phyloP scores from a whole-genome alignment of 2,329 filamentous ascomycete species.

The Dactylellina parvicollis region DNA sequence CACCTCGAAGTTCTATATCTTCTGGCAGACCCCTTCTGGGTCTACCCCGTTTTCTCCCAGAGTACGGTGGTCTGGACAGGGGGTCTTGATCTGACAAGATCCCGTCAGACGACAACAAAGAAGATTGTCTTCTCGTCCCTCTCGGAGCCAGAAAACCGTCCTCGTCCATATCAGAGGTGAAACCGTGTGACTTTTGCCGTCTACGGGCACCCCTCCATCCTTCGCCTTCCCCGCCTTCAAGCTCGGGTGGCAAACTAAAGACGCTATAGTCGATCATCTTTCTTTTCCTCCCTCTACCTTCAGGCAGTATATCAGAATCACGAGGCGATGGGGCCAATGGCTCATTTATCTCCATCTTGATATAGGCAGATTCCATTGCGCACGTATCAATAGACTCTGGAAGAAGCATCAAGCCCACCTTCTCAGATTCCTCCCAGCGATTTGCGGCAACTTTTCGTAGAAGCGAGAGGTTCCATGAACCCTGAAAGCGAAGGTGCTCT shows the following conservation, averaged over 20 bases:
- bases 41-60: constrained; percentile 40
- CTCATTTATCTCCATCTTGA: constrained; percentile 5
- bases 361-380: neutral
- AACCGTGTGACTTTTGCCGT: neutral
- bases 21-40: constrained; percentile 13
- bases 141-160: neutral
- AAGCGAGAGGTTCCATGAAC: constrained; percentile 39
- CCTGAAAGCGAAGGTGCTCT: constrained; percentile 40
- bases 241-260: neutral
- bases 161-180: neutral
- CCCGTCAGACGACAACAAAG: neutral
- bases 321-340: neutral
- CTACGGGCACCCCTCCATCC: neutral
- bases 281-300: constrained; percentile 32
- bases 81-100: neutral
- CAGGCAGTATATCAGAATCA: neutral
- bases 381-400: constrained; percentile 13
- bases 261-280: constrained; percentile 23
- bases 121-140: neutral
- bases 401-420: neutral
- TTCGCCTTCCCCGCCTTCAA: constrained; percentile 9
- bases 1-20: neutral
- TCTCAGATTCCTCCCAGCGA: constrained; percentile 17
- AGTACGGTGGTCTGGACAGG: constrained; percentile 18
- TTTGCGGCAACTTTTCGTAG: constrained; percentile 11